Base-by-base conservation (phyloP, 2,329 filamentous ascomycete genomes). In the Dactylellina sp. region DNA sequence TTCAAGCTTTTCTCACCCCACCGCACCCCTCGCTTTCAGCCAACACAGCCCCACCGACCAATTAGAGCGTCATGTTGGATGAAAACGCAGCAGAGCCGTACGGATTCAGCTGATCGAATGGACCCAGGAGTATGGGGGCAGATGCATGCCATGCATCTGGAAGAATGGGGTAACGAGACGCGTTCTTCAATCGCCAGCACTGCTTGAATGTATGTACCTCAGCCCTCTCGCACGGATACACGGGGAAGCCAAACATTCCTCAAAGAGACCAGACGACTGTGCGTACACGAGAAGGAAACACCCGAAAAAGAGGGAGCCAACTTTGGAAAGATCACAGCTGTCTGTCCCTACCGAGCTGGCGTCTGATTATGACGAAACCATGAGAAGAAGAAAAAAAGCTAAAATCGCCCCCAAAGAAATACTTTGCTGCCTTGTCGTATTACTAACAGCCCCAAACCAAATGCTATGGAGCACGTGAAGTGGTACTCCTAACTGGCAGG, bases 101-200 rank as follows among this genome's bases (percentile, higher is more conserved):
- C n/a, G n/a, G n/a, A 32, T 60, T 57, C 63, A 68, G 63, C 63
- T 68, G 63, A 68, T 68, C 63, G 53, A 68, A 46, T 22, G 24
- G 63, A 46, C 63, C 63, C 63, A 71, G 50, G 52, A 62, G 50
- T 62, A 62, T 44, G 60, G 50, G 50, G 59, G 50, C 20, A 63
- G 52, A 72, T 65, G 68, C 68, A 72, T 53, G 40, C 22, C 52
- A 64, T 64, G 66, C 59, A 71, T 71, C 22, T 25, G 42, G 40
- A 40, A 53, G 39, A 52, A 64, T 53, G 44, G 56, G 53, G 50
- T 59, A 65, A 59, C 68, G 46, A 72, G 68, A 72, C 63, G 68
- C 68, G 46, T 65, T 25, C 68, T 46, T 42, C 11, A 63, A 37
- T 40, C 50, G 32, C 35, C 14, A 28, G 16, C n/a, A n/a, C n/a